Evolutionary conservation across 2,329 filamentous ascomycete species (phyloP).

Genomic region (Pseudogymnoascus sp.): DNA sequence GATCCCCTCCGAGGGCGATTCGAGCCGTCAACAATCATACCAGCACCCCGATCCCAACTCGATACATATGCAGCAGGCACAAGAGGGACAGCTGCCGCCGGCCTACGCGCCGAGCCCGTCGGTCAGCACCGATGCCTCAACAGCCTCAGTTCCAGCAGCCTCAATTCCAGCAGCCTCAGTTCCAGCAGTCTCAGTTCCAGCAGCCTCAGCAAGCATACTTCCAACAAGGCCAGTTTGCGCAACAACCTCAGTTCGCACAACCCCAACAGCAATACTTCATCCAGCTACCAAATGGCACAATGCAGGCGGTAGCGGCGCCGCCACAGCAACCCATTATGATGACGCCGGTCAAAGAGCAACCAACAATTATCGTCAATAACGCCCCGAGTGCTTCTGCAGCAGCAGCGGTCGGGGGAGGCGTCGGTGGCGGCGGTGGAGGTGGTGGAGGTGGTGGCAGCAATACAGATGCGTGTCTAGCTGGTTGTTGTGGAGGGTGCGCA

Average conservation of each 20-base stretch:
- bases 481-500: background rate
- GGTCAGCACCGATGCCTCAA: background rate
- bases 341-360: background rate
- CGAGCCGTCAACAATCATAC: background rate
- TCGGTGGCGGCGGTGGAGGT: background rate
- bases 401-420: background rate
- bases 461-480: background rate
- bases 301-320: background rate
- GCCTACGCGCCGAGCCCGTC: background rate
- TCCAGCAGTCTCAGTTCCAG: background rate
- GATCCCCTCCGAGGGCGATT: background rate
- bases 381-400: background rate
- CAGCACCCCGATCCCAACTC: background rate
- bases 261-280: slow-evolving; percentile 1
- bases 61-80: background rate
- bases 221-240: background rate
- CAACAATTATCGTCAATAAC: background rate
- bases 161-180: background rate
- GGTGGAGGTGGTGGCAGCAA: background rate
- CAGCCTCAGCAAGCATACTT: background rate
- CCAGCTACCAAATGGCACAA: background rate
- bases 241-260: background rate
- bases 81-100: background rate
- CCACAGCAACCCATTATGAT: background rate
- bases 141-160: background rate